phyloP scores from a whole-genome alignment of 805 yeast genomes.

The Sugiyamaella lignohabitans region DNA sequence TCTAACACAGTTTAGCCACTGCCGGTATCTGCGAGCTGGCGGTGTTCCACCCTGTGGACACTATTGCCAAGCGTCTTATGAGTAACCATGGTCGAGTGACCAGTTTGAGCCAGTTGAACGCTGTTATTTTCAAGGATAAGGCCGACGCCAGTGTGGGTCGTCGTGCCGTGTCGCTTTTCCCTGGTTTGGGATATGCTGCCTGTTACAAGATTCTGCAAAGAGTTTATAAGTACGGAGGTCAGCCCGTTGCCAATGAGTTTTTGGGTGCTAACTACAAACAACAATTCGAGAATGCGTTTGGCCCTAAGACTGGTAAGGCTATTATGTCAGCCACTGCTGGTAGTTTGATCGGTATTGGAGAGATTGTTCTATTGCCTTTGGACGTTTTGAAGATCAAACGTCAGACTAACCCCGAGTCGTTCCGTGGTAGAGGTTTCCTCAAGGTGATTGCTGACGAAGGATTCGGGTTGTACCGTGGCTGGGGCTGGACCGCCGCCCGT shows the following conservation, averaged over 20 bases:
- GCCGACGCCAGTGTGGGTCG: constrained; percentile 64
- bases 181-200: constrained; percentile 98
- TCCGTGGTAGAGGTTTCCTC: constrained; percentile 94
- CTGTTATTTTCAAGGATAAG: constrained; percentile 78
- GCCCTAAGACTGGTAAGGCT: constrained; percentile 96
- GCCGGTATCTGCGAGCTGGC: constrained; percentile 97
- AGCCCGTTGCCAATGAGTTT: constrained; percentile 95
- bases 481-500: constrained; percentile 99
- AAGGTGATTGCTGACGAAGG: constrained; percentile 88
- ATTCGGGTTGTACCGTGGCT: constrained; percentile 87
- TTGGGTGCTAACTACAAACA: constrained; percentile 66
- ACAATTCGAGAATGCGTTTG: constrained; percentile 69
- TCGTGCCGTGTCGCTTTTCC: constrained; percentile 79
- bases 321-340: constrained; percentile 96
- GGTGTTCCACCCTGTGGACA: constrained; percentile 98
- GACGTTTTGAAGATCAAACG: constrained; percentile 97
- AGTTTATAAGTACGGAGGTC: constrained; percentile 98
- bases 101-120: constrained; percentile 60
- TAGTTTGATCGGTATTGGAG: constrained; percentile 95
- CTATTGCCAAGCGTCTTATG: constrained; percentile 93
- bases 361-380: constrained; percentile 87
- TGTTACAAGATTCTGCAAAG: constrained; percentile 93
- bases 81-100: constrained; percentile 74
- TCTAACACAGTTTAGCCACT: constrained; percentile 45
- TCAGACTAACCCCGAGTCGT: constrained; percentile 99